Base-by-base conservation (phyloP, 139 green algal genomes). In the Haematococcus lacustris region DNA sequence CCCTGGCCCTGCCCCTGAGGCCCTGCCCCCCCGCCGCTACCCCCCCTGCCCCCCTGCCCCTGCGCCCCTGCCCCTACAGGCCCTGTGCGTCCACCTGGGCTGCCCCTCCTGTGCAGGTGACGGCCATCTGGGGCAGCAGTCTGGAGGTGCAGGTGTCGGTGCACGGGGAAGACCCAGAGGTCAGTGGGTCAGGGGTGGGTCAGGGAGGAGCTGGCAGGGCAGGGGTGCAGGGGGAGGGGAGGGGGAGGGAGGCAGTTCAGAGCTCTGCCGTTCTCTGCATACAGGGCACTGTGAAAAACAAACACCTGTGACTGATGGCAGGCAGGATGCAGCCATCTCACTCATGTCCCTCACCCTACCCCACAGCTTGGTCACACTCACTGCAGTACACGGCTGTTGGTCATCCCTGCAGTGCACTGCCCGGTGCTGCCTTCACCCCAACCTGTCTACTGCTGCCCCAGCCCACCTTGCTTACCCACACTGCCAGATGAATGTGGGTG, bases 111-210 rank as follows among this genome's bases (percentile, higher is more conserved):
- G 32, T 61, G 26, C 82, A 93, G 88, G 90, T 90, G 35, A 93
- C 84, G 9, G 86, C 87, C 69, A 88, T 91, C 70, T 95, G 92
- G 71, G 82, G 75, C 37, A 86, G 73, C 80, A 85, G 70, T 71
- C 73, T 92, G 70, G 90, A 95, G 76, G 89, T 95, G 38, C 82
- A 87, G 80, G 80, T 94, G 26, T 83, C 61, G 3, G 85, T 95
- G 39, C 90, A 86, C 75, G 90, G 81, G 0, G 88, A 95, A 81
- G 82, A 73, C n/a, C 87, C 88, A 0, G 65, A 77, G 32, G 74
- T 78, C 38, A 38, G 69, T n/a, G n/a, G n/a, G n/a, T n/a, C n/a
- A n/a, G n/a, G n/a, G n/a, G n/a, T n/a, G n/a, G n/a, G n/a, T n/a
- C n/a, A n/a, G n/a, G n/a, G n/a, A n/a, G n/a, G n/a, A n/a, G n/a